Conservation (phyloP, 345 rosid species). For the Syzygium grande region DNA sequence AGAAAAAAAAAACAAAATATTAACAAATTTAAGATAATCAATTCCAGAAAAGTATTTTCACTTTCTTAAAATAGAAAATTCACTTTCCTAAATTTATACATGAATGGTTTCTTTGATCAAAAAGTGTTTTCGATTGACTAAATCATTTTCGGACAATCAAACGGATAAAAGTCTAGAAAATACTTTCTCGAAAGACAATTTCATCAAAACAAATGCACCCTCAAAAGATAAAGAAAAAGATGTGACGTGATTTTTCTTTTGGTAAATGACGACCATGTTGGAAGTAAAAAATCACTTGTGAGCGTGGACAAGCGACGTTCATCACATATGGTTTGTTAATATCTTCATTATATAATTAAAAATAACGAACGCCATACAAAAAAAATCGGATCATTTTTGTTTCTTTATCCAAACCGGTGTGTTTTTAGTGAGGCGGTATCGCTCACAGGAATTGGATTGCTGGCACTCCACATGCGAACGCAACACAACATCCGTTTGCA, state of each 20-base stretch:
- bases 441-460: neutral
- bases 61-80: too few species aligned
- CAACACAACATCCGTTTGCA: neutral
- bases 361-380: neutral
- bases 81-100: too few species aligned
- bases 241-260: neutral
- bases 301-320: neutral
- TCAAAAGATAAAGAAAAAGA: neutral
- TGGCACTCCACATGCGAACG: neutral
- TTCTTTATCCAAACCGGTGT: neutral
- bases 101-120: too few species aligned
- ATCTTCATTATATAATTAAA: neutral
- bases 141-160: too few species aligned
- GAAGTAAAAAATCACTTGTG: neutral
- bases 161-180: too few species aligned
- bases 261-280: neutral
- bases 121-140: too few species aligned
- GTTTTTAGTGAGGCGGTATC: neutral
- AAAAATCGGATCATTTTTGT: neutral
- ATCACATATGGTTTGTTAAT: neutral
- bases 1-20: too few species aligned
- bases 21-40: too few species aligned
- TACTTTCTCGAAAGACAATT: too few species aligned
- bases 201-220: too few species aligned
- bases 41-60: too few species aligned